Percentiles rank a stretch among this genome's conserved stretches.
Conservation (phyloP, 2,329 filamentous ascomycete genomes). For the Corynespora cassiicola region DNA sequence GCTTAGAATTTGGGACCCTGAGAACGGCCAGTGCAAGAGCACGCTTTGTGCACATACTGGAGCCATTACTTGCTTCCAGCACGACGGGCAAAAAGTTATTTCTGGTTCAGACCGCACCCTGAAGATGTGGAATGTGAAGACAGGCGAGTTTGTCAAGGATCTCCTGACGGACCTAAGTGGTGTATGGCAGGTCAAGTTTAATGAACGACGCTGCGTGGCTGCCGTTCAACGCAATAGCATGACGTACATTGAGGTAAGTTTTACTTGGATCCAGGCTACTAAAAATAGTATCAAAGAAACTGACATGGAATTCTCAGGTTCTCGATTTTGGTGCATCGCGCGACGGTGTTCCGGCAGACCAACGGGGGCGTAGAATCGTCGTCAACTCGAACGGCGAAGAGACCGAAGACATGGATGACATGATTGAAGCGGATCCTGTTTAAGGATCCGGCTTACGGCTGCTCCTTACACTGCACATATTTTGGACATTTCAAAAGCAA, state of each 20-base stretch:
- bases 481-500: slow-evolving; percentile 34
- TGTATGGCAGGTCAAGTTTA: slow-evolving; percentile 99
- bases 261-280: too few species aligned
- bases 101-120: slow-evolving; percentile 93
- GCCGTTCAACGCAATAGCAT: slow-evolving; percentile 91
- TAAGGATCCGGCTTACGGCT: slow-evolving; percentile 15
- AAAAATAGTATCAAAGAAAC: too few species aligned
- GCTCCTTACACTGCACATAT: slow-evolving; percentile 24
- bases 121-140: slow-evolving; percentile 98
- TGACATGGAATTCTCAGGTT: slow-evolving; percentile 70
- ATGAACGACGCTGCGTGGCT: slow-evolving; percentile 92
- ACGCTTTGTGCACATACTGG: slow-evolving; percentile 93
- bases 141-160: slow-evolving; percentile 90
- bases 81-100: slow-evolving; percentile 95
- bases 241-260: slow-evolving; percentile 88
- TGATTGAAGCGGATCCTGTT: slow-evolving; percentile 33
- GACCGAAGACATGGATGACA: slow-evolving; percentile 42
- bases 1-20: slow-evolving; percentile 94
- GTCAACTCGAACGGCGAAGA: slow-evolving; percentile 51
- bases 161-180: slow-evolving; percentile 90
- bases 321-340: slow-evolving; percentile 95
- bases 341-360: slow-evolving; percentile 79
- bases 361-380: slow-evolving; percentile 78
- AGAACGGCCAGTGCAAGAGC: slow-evolving; percentile 87
- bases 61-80: slow-evolving; percentile 98